These are phyloP conservation scores for Pleurotus pulmonarius DNA, from an alignment of 768 basidiomycete species.

Conservation along the genomic window DNA sequence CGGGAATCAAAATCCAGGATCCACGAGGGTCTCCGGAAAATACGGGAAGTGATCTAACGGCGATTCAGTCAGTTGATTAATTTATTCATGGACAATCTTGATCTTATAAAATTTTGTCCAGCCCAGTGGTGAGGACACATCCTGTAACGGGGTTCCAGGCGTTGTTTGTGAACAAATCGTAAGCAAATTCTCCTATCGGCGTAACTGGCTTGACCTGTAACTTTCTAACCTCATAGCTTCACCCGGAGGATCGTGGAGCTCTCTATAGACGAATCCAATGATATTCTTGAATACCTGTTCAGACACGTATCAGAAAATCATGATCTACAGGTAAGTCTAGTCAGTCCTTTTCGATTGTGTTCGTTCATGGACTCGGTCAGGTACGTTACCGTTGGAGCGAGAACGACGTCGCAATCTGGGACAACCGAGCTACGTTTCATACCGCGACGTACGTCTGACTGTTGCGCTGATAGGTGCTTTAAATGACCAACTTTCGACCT, in stretches of 20 bases:
- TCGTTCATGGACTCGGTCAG: conserved; percentile 15
- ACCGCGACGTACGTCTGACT: conserved; percentile 33
- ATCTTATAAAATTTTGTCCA: conserved; percentile 10
- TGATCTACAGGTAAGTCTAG: conserved; percentile 38
- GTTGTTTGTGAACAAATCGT: conserved; percentile 52
- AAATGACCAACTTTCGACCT: not conserved
- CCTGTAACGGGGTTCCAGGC: conserved; percentile 60
- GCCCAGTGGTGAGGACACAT: conserved; percentile 51
- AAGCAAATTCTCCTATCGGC: conserved; percentile 7
- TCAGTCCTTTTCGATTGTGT: not conserved
- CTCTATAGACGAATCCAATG: conserved; percentile 47
- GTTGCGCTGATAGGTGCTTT: not conserved
- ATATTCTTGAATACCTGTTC: conserved; percentile 44
- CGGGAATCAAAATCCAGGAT: conserved; percentile 28
- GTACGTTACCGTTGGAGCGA: conserved; percentile 48
- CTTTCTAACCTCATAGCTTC: conserved; percentile 31
- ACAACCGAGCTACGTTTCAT: conserved; percentile 51
- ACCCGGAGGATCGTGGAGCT: conserved; percentile 54
- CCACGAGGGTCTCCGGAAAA: conserved; percentile 53
- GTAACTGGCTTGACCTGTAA: not conserved
- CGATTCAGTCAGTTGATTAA: conserved; percentile 41
- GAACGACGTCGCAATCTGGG: conserved; percentile 60
- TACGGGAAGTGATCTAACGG: conserved; percentile 39
- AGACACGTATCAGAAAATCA: conserved; percentile 54
- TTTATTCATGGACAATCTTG: not conserved